A percentile compares a stretch with the other conserved stretches of the same genome.
Evolutionary conservation across 2,329 filamentous ascomycete species (phyloP).

Genomic region (Cercospora sp.): DNA sequence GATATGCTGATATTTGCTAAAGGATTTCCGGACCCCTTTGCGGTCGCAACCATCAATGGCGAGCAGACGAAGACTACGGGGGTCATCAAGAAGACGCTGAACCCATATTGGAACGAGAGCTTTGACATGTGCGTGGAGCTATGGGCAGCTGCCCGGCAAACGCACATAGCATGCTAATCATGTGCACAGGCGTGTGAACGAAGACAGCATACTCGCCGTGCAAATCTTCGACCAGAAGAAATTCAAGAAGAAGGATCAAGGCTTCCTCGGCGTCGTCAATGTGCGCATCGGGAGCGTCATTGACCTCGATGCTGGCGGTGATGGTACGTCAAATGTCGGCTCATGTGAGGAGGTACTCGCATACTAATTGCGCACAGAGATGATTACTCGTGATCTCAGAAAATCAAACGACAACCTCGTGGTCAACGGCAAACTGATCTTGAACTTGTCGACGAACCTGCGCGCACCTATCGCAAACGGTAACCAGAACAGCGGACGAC

Average conservation of each 20-base stretch:
- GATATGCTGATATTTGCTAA: conserved; percentile 24
- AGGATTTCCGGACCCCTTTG: conserved; percentile 98
- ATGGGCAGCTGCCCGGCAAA: not conserved
- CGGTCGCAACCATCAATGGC: conserved; percentile 93
- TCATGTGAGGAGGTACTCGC: not conserved
- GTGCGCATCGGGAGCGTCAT: conserved; percentile 93
- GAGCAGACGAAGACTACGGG: conserved; percentile 98
- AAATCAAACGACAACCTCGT: conserved; percentile 98
- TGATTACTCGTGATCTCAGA: conserved; percentile 95
- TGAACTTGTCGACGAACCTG: conserved; percentile 93
- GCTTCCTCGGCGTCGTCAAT: conserved; percentile 96
- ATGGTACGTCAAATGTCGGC: conserved; percentile 63
- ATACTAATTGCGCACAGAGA: conserved; percentile 59
- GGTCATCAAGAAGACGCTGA: conserved; percentile 95
- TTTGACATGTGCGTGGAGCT: conserved; percentile 81
- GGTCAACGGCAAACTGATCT: conserved; percentile 94
- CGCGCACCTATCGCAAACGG: conserved; percentile 63
- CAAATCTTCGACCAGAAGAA: conserved; percentile 99
- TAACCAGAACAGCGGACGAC: conserved; percentile 39
- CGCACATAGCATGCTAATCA: conserved; percentile 15
- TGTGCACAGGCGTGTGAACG: conserved; percentile 71
- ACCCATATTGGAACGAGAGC: conserved; percentile 99
- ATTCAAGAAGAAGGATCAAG: conserved; percentile 99
- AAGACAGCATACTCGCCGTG: conserved; percentile 94
- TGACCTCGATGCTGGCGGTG: conserved; percentile 82